Evolutionary conservation across 2,329 filamentous ascomycete species (phyloP), one percentile per base, ranked within the genome.

Genomic region (Mycosphaerella sp.): DNA sequence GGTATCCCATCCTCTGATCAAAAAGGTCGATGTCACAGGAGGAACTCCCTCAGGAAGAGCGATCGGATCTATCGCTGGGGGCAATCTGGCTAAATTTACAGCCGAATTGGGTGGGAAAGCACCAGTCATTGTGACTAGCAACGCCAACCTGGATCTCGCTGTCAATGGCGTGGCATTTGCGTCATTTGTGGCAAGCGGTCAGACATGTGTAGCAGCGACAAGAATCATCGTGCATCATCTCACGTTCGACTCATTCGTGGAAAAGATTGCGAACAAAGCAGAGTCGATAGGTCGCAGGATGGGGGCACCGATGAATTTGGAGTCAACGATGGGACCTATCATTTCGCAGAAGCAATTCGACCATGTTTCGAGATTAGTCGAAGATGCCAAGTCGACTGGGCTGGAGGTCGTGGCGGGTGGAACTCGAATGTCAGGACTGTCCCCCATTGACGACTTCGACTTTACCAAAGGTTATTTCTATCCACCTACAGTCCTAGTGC

Each of bases 11-110:
- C 68, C 79, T 28, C 77, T 78, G 27, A 76, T 89, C n/a, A 82
- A 86, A 62, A 89, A 89, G 72, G 75, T 90, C 57, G 84, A 86
- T 1, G 89, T 89, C 56, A 89, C 86, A 0, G 87, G 87, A 32
- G 86, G 81, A 3, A 90, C 86, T 0, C 72, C 74, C 1, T 89
- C 86, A 0, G 87, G 83, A 8, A 79, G 81, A 53, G 77, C 83
- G 41, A 87, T 90, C 56, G 86, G 86, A 3, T 55, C 59, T 0
- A 43, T 86, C 79, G 7, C 88, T 84, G 2, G 71, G 71, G 1
- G 87, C 82, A 87, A 75, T 37, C 1, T 80, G 63, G 79, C 80
- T 65, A 78, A 79, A 50, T 77, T 80, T 52, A 80, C 78, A 0
- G 70, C 80, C 0, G 79, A 81, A 62, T 77, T 77, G 0, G 79